A percentile compares a stretch with the other conserved stretches of the same genome.
These are phyloP conservation scores for Penicillium sp. DNA, from an alignment of 2,329 filamentous ascomycete species.

Conservation along the genomic window DNA sequence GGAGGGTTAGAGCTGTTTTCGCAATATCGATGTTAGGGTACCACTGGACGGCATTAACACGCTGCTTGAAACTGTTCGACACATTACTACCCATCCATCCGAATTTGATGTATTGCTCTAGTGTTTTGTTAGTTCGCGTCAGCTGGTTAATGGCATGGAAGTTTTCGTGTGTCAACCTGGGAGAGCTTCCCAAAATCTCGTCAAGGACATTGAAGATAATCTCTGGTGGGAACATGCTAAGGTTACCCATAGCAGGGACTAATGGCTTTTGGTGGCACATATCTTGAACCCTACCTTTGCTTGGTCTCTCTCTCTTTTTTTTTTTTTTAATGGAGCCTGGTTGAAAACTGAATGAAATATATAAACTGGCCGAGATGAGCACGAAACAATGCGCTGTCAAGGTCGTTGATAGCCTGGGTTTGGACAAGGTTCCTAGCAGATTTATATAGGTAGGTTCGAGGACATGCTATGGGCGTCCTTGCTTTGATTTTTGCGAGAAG, in stretches of 20 bases:
- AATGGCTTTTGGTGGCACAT: not conserved
- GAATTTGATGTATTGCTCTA: not conserved
- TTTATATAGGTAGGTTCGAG: not conserved
- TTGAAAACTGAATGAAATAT: not conserved
- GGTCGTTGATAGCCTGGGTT: not conserved
- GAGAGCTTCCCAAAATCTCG: not conserved
- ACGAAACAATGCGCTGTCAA: not conserved
- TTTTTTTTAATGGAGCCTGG: not conserved
- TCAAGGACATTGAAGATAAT: constrained; percentile 9
- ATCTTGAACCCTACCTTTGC: not conserved
- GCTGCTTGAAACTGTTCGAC: not conserved
- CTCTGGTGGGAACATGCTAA: constrained; percentile 7
- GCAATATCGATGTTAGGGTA: not conserved
- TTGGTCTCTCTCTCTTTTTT: not conserved
- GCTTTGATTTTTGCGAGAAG: not conserved
- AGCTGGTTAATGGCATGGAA: constrained; percentile 2
- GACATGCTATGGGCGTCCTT: not conserved
- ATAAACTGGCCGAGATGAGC: not conserved
- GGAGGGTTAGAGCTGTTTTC: not conserved
- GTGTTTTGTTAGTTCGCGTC: not conserved
- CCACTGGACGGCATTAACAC: not conserved
- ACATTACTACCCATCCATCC: not conserved
- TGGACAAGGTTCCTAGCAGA: not conserved
- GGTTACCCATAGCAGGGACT: not conserved
- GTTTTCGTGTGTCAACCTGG: constrained; percentile 3